A percentile compares a stretch with the other conserved stretches of the same genome.
phyloP scores from a whole-genome alignment of 257 asterid species.

The Rhazya stricta region DNA sequence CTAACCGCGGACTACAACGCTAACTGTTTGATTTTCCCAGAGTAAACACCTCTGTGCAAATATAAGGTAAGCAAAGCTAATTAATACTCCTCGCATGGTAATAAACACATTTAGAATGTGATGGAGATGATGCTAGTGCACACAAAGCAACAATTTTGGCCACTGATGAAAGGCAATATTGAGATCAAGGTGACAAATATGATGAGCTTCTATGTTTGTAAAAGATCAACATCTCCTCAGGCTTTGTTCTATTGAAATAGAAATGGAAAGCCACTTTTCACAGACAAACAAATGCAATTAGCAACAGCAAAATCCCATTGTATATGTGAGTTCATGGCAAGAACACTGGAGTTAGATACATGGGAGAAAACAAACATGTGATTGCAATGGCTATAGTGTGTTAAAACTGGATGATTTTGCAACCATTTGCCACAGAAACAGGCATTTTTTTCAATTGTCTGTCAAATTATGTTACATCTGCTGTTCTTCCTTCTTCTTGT shows the following conservation, averaged over 20 bases:
- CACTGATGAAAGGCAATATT: not conserved
- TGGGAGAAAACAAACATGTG: not conserved
- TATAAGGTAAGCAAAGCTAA: no score
- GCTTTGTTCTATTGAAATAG: not conserved
- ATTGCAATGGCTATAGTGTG: not conserved
- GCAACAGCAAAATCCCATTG: no score
- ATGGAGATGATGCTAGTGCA: no score
- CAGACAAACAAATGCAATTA: no score
- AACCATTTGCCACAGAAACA: not conserved
- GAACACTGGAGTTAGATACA: not conserved
- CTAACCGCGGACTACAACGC: no score
- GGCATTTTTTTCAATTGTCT: not conserved
- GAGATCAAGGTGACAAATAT: not conserved
- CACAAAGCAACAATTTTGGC: no score
- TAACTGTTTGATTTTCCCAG: no score
- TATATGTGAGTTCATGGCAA: no score
- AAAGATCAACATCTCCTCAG: not conserved
- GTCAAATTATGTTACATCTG: not conserved
- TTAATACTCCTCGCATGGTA: no score
- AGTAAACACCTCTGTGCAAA: no score
- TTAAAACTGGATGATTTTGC: not conserved
- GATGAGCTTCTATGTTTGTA: not conserved
- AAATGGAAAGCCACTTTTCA: not conserved
- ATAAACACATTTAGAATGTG: no score
- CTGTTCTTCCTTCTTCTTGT: not conserved